Percentiles rank a stretch among this genome's conserved stretches.
These are phyloP conservation scores for Didymella exigua DNA, from an alignment of 2,329 filamentous ascomycete species.

Conservation along the genomic window DNA sequence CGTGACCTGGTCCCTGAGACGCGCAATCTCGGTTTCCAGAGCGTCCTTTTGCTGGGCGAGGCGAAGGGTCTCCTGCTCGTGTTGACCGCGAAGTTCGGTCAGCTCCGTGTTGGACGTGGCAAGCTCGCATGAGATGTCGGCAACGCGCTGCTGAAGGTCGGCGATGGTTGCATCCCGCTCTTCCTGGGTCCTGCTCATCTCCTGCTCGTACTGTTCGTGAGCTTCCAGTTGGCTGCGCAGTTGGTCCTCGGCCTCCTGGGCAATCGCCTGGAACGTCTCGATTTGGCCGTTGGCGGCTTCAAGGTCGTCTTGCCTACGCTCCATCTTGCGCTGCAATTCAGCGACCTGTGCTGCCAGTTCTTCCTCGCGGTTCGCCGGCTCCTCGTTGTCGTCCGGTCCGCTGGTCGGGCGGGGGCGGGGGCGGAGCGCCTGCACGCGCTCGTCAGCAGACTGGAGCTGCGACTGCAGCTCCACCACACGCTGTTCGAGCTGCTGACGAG, in stretches of 20 bases:
- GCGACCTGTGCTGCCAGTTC: conserved; percentile 83
- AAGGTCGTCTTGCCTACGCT: conserved; percentile 78
- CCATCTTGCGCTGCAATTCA: conserved; percentile 85
- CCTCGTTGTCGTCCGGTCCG: conserved; percentile 57
- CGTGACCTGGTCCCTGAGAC: conserved; percentile 83
- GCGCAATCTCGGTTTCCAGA: conserved; percentile 77
- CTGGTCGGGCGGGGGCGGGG: conserved; percentile 72
- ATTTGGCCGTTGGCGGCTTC: conserved; percentile 80
- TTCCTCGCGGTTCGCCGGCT: conserved; percentile 70
- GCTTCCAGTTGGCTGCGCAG: conserved; percentile 78
- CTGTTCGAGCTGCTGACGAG: conserved; percentile 84
- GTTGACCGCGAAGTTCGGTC: conserved; percentile 76
- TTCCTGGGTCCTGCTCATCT: conserved; percentile 75
- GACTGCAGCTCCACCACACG: conserved; percentile 88
- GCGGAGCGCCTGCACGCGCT: conserved; percentile 80
- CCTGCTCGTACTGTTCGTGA: conserved; percentile 73
- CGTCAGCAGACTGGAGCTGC: conserved; percentile 86
- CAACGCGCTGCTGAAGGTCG: conserved; percentile 80
- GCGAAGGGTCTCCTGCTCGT: conserved; percentile 72
- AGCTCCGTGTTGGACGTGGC: conserved; percentile 82
- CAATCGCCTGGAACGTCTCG: conserved; percentile 87
- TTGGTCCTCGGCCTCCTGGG: conserved; percentile 85
- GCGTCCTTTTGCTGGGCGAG: conserved; percentile 82
- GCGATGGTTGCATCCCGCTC: conserved; percentile 80
- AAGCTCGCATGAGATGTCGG: conserved; percentile 83